These are phyloP conservation scores for Wickerhamiella australiensis DNA, from an alignment of 805 yeast genomes.

Conservation along the genomic window DNA sequence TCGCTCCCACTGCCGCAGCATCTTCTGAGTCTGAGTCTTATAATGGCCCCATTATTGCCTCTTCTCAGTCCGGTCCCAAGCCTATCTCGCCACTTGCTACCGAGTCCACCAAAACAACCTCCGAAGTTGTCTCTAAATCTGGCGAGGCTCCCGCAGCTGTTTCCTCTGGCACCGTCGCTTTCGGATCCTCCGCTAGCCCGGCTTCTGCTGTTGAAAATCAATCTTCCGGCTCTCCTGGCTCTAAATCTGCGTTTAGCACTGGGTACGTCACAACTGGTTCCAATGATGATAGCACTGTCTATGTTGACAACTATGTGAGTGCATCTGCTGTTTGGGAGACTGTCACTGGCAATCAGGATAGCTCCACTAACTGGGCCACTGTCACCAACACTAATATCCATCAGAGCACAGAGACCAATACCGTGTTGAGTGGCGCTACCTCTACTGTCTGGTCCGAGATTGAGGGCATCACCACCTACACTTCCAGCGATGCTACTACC, in stretches of 20 bases:
- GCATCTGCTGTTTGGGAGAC: conserved; percentile 7
- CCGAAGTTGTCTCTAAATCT: too few relatives aligned
- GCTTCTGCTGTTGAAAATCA: too few relatives aligned
- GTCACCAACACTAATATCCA: conserved; percentile 7
- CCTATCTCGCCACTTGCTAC: too few relatives aligned
- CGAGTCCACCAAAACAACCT: too few relatives aligned
- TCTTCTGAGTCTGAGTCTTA: neutral
- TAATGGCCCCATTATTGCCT: too few relatives aligned
- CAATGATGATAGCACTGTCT: conserved; percentile 1
- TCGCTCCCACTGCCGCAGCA: neutral
- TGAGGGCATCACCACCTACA: neutral
- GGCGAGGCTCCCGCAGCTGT: neutral
- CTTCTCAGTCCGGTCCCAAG: too few relatives aligned
- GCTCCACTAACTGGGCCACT: conserved; percentile 8
- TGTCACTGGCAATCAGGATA: neutral
- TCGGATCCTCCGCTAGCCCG: too few relatives aligned
- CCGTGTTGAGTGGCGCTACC: conserved; percentile 1
- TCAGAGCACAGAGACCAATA: neutral
- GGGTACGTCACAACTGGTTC: neutral
- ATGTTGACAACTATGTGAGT: neutral
- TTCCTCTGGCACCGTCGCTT: too few relatives aligned
- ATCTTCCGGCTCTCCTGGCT: neutral
- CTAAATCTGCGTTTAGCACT: neutral
- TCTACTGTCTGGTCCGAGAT: conserved; percentile 2
- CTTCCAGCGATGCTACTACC: conserved; percentile 9